Base-by-base conservation (phyloP, 106 monocot genomes). In the Phalaenopsis equestris region DNA sequence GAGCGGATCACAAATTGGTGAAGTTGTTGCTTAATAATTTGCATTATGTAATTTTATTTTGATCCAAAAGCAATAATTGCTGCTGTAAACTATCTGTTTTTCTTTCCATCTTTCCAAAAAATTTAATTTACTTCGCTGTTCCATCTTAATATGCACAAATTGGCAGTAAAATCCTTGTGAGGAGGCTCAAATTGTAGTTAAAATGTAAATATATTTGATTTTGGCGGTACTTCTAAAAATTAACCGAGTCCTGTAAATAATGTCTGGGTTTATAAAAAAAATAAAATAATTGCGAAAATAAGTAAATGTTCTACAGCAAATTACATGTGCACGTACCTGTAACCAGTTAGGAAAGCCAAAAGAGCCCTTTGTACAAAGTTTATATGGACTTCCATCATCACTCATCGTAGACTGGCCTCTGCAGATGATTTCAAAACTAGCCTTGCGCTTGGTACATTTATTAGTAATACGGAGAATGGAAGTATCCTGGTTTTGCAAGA, bases 331-430 rank as follows among this genome's bases (percentile, higher is more conserved):
- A 11, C 67, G 38, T 86, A 92, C 91, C 89, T 89, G 85, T 47
- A 92, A 68, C 91, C 91, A 92, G 3, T 77, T 68, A 37, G 91
- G 91, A 75, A 92, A 92, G 43, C 89, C 89, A 84, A 92, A 92
- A 75, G 85, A 87, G 72, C 79, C 81, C 47, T 89, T 85, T 19
- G 82, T 45, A 75, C 64, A 82, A 75, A 89, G 67, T 47, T 92
- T 82, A 41, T 73, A 84, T 46, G 80, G 24, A 81, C 77, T 76
- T 16, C 85, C 84, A 49, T 87, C 87, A 30, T 82, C 89, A 78
- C 82, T 84, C 18, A 79, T 73, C 6, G 72, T 77, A 41, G 67
- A 82, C 81, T 90, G 85, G 7, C 90, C 90, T 82, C 84, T 84
- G 70, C 90, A 93, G 23, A 86, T 55, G 77, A 93, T 83, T 83